A percentile compares a stretch with the other conserved stretches of the same genome.
These are phyloP conservation scores for Hevea brasiliensis DNA, from an alignment of 345 rosid genomes.

Conservation along the genomic window DNA sequence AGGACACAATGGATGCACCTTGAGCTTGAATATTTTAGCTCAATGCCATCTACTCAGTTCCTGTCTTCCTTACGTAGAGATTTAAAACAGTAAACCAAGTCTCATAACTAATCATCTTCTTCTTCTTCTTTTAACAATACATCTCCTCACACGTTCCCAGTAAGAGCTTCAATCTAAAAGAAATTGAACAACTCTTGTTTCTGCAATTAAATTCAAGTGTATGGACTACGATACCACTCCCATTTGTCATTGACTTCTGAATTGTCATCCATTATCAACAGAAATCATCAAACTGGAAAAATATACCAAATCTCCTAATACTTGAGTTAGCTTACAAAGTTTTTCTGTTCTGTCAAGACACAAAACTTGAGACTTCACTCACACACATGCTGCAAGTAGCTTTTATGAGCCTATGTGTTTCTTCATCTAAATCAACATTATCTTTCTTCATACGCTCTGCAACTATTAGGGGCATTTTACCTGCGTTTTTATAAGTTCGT, in stretches of 20 bases:
- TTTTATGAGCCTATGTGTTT: conserved; percentile 58
- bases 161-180: not conserved
- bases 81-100: too few species aligned
- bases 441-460: conserved; percentile 78
- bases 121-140: too few species aligned
- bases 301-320: not conserved
- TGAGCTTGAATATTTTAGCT: too few species aligned
- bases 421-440: conserved; percentile 56
- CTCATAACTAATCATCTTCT: too few species aligned
- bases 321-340: not conserved
- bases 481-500: conserved; percentile 71
- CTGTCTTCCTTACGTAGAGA: too few species aligned
- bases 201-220: not conserved
- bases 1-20: too few species aligned
- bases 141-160: too few species aligned
- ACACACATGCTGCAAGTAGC: conserved; percentile 63
- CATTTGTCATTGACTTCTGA: not conserved
- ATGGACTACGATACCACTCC: too few species aligned
- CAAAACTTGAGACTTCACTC: conserved; percentile 49
- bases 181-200: too few species aligned
- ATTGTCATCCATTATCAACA: not conserved
- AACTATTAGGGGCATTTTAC: conserved; percentile 75
- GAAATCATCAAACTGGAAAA: conserved; percentile 2
- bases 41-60: too few species aligned
- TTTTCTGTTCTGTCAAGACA: conserved; percentile 17